These are phyloP conservation scores for Tulasnella sp. DNA, from an alignment of 768 basidiomycete species.

Conservation along the genomic window DNA sequence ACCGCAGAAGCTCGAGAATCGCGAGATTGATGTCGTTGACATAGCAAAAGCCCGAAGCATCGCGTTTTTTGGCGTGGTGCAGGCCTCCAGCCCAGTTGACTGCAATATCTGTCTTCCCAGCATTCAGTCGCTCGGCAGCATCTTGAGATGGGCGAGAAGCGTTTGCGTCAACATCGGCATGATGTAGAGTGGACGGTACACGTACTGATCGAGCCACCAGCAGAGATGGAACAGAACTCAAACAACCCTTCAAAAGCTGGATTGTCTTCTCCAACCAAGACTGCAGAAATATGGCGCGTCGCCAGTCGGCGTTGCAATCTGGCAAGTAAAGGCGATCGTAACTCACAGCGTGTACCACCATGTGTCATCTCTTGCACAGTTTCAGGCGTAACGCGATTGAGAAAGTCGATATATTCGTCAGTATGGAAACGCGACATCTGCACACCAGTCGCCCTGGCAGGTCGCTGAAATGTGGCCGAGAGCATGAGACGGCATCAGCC, in stretches of 20 bases:
- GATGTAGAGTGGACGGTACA: background rate
- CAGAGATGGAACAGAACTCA: constrained; percentile 94
- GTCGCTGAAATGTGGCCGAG: constrained; percentile 35
- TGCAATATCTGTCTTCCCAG: constrained; percentile 67
- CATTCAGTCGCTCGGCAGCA: constrained; percentile 68
- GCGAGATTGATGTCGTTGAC: constrained; percentile 95
- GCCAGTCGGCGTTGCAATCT: background rate
- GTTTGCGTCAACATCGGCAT: background rate
- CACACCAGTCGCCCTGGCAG: constrained; percentile 56
- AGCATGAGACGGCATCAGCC: background rate
- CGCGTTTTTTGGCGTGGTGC: constrained; percentile 98
- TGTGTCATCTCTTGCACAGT: constrained; percentile 77
- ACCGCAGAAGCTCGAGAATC: constrained; percentile 83
- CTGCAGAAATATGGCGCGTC: constrained; percentile 24
- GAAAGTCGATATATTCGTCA: constrained; percentile 94
- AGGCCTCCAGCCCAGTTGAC: constrained; percentile 98
- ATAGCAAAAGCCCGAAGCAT: constrained; percentile 98
- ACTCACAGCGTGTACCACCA: constrained; percentile 74
- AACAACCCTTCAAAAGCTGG: constrained; percentile 94
- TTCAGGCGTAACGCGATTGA: constrained; percentile 82
- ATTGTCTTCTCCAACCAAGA: constrained; percentile 80
- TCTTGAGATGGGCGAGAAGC: constrained; percentile 34
- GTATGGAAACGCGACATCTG: constrained; percentile 93
- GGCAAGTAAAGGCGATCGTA: background rate
- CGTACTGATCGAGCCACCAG: constrained; percentile 87